Percentiles rank a stretch among this genome's conserved stretches.
Evolutionary conservation across 129 eudicot species (phyloP).

Genomic region (Erigeron canadensis): DNA sequence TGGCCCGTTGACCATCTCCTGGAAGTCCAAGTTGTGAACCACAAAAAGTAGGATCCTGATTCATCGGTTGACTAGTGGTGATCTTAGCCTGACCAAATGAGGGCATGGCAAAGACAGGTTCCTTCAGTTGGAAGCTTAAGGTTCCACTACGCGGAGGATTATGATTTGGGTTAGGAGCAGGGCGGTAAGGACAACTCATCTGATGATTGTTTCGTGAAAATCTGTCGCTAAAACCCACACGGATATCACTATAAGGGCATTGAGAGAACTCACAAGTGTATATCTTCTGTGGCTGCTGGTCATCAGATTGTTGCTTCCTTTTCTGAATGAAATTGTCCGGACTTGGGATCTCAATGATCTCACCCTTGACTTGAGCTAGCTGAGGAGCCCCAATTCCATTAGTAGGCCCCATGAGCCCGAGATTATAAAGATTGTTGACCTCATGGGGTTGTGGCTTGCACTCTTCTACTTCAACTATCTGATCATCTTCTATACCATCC

Average conservation of each 20-base stretch:
- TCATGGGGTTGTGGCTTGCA: slow-evolving; percentile 50
- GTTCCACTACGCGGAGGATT: slow-evolving; percentile 37
- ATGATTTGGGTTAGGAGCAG: slow-evolving; percentile 34
- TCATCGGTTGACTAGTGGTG: slow-evolving; percentile 34
- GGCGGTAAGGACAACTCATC: slow-evolving; percentile 53
- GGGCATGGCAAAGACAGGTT: slow-evolving; percentile 36
- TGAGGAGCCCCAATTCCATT: slow-evolving; percentile 22
- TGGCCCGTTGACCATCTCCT: slow-evolving; percentile 62
- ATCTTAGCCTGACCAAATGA: slow-evolving; percentile 38
- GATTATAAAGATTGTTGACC: slow-evolving; percentile 40
- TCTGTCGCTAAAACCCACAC: slow-evolving; percentile 57
- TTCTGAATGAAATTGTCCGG: slow-evolving; percentile 42
- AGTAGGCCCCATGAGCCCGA: slow-evolving; percentile 33
- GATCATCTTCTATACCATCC: slow-evolving; percentile 62
- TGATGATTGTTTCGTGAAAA: slow-evolving; percentile 61
- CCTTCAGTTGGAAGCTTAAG: slow-evolving; percentile 43
- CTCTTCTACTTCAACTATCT: slow-evolving; percentile 43
- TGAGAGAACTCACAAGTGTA: slow-evolving; percentile 56
- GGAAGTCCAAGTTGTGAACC: slow-evolving; percentile 52
- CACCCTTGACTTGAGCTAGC: slow-evolving; percentile 61
- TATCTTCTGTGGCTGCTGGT: slow-evolving; percentile 44
- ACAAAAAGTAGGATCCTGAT: slow-evolving; percentile 31
- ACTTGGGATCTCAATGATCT: slow-evolving; percentile 36
- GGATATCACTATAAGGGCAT: slow-evolving; percentile 58
- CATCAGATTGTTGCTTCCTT: slow-evolving; percentile 51